Conservation (phyloP, 1,284 basidiomycete species). For the Microbotryum lychnidis-dioicae region DNA sequence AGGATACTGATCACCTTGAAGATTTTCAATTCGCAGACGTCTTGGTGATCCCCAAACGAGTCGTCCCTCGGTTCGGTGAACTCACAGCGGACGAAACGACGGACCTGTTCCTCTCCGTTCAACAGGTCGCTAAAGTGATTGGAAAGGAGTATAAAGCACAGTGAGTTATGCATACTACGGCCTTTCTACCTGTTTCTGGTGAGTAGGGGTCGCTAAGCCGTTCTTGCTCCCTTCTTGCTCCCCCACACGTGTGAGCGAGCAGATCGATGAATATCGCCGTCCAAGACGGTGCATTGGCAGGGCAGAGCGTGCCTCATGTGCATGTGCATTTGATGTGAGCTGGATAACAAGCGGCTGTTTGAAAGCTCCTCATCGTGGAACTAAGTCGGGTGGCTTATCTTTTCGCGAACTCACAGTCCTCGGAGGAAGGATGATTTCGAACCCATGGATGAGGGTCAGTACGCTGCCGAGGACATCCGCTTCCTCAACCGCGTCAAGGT, state of each 20-base stretch:
- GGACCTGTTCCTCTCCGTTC: conserved; percentile 68
- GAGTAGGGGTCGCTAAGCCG: not conserved
- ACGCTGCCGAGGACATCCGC: not conserved
- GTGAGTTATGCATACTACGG: conserved; percentile 56
- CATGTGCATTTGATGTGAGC: conserved; percentile 80
- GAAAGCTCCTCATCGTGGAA: conserved; percentile 58
- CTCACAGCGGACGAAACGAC: conserved; percentile 60
- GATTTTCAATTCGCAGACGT: conserved; percentile 55
- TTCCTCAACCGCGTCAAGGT: too few relatives aligned
- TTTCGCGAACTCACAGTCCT: conserved; percentile 48
- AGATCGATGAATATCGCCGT: conserved; percentile 24
- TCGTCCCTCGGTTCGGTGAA: conserved; percentile 66
- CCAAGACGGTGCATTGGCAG: conserved; percentile 71
- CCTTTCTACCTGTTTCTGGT: not conserved
- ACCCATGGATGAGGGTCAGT: conserved; percentile 47
- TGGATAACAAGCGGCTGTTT: conserved; percentile 52
- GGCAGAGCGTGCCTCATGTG: conserved; percentile 80
- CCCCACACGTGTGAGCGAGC: not conserved
- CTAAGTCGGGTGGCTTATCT: conserved; percentile 55
- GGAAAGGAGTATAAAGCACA: conserved; percentile 42
- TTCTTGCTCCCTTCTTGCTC: not conserved
- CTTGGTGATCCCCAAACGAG: conserved; percentile 69
- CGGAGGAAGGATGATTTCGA: conserved; percentile 29
- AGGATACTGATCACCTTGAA: too few relatives aligned
- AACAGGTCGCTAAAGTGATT: conserved; percentile 44